phyloP scores from a whole-genome alignment of 345 rosid species.

The Rhodamnia argentea region DNA sequence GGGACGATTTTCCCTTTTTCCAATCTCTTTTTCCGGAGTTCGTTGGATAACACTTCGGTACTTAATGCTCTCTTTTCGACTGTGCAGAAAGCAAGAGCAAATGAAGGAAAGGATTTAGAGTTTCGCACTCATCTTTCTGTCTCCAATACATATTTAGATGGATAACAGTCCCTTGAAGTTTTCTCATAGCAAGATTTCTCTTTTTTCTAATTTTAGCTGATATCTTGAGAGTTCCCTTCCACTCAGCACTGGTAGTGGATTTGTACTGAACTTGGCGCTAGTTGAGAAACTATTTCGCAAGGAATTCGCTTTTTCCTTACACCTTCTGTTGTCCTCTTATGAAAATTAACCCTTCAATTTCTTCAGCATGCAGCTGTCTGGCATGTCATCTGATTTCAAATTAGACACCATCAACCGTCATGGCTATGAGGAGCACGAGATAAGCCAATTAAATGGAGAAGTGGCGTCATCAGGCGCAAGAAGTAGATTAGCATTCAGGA shows the following conservation, averaged over 20 bases:
- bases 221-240: not conserved
- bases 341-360: not conserved
- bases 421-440: constrained; percentile 23
- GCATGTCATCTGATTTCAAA: constrained; percentile 35
- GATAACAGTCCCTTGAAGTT: not conserved
- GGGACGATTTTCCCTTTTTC: not conserved
- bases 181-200: not conserved
- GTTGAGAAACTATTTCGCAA: not conserved
- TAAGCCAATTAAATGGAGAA: constrained; percentile 14
- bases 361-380: constrained; percentile 15
- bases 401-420: constrained; percentile 25
- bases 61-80: not conserved
- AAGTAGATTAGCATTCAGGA: constrained; percentile 15
- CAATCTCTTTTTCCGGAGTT: not conserved
- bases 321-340: not conserved
- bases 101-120: not conserved
- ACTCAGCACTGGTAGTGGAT: not conserved
- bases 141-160: not conserved
- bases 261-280: not conserved
- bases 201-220: not conserved
- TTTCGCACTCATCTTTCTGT: too few relatives aligned
- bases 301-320: not conserved
- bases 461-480: constrained; percentile 9
- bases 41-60: not conserved
- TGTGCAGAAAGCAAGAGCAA: not conserved